Evolutionary conservation across 1,284 basidiomycete genomes (phyloP), one percentile per base, ranked within the genome.

Genomic region (Rhodotorula glutinis): DNA sequence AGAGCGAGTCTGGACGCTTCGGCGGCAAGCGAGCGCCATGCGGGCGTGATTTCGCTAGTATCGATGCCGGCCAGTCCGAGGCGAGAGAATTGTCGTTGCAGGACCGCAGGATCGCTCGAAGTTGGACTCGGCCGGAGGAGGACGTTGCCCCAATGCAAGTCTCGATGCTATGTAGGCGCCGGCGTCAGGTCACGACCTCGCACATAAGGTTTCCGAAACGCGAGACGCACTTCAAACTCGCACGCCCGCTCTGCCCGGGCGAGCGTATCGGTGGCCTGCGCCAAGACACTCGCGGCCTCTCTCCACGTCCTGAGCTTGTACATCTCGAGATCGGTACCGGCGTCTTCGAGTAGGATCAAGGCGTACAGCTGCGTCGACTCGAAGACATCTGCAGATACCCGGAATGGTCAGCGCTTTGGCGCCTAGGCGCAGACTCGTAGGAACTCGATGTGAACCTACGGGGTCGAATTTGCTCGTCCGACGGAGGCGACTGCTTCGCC

Each of bases 111-210:
- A 11, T 11, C 33, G 33, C 33, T 38, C 38, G 60, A 38, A 16
- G 44, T 19, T 2, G 57, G 38, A 23, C 44, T 10, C 19, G 84
- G 82, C 73, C 86, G 86, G 56, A 98, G 86, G 16, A 98, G 84
- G 57, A 98, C 89, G 79, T 98, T 96, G n/a, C 95, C 95, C 86
- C 92, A 92, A 76, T 98, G 95, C 44, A 98, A 83, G 78, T 98
- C 95, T 25, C 95, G 91, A 79, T 98, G 96, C 91, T 96, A 76
- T 41, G 16, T 27, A n/a, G n/a, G n/a, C n/a, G n/a, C n/a, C n/a
- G n/a, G n/a, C n/a, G n/a, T n/a, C n/a, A n/a, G n/a, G n/a, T n/a
- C n/a, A 16, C 49, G 11, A 14, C 5, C n/a, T 10, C 49, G 25
- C n/a, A 11, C 5, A n/a, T 49, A 9, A 49, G n/a, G 23, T 7